These are phyloP conservation scores for Sabuloglossum arenarium DNA, from an alignment of 495 filamentous ascomycete species.

Conservation along the genomic window DNA sequence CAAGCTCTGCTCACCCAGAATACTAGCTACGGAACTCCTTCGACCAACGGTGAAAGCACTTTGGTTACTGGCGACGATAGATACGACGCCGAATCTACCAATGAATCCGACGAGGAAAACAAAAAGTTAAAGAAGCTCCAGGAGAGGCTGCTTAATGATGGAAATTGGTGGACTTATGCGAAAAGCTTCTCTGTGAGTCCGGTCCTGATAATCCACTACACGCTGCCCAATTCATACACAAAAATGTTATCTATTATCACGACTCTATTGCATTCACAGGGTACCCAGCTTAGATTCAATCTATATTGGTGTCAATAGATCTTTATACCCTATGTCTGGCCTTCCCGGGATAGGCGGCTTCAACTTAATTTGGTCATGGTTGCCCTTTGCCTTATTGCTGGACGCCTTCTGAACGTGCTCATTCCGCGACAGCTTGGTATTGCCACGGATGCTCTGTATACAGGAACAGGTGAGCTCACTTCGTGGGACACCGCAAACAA, in stretches of 20 bases:
- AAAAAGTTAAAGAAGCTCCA: not conserved
- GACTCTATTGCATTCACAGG: not conserved
- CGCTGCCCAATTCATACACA: not conserved
- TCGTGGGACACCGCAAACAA: not conserved
- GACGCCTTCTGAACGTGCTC: conserved; percentile 39
- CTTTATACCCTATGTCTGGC: conserved; percentile 47
- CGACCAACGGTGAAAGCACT: not conserved
- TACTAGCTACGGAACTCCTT: not conserved
- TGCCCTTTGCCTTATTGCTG: conserved; percentile 35
- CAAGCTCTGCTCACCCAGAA: not conserved
- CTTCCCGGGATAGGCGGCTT: conserved; percentile 29
- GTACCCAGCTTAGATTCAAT: not conserved
- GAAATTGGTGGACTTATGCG: conserved; percentile 1
- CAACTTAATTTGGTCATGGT: conserved; percentile 35
- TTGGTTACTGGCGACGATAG: not conserved
- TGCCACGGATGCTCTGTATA: conserved; percentile 32
- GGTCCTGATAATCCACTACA: not conserved
- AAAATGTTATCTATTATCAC: not conserved
- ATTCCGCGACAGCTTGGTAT: conserved; percentile 46
- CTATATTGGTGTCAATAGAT: conserved; percentile 8
- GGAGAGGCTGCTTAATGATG: not conserved
- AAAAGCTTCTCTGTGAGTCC: conserved; percentile 1
- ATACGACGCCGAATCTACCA: too few species aligned
- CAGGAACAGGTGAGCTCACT: conserved; percentile 4
- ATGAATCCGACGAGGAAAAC: not conserved